These are phyloP conservation scores for Taphrina betulina DNA, from an alignment of 1,139 yeast genomes.

Conservation along the genomic window DNA sequence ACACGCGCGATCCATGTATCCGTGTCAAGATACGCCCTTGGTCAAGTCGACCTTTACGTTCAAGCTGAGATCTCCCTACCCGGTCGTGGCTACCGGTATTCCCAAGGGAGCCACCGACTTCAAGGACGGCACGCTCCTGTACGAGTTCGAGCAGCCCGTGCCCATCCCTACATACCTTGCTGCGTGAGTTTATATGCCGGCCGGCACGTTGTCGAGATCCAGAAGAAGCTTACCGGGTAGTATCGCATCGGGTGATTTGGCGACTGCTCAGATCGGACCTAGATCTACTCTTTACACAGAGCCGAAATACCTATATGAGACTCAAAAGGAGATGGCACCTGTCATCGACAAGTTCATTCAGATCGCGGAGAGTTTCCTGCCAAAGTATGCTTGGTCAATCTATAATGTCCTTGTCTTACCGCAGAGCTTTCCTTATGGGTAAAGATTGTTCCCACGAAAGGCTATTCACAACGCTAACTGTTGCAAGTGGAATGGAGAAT, in stretches of 20 bases:
- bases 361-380: slow-evolving; percentile 78
- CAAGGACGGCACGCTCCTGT: slow-evolving; percentile 38
- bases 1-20: slow-evolving; percentile 84
- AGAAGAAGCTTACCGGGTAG: too few species aligned
- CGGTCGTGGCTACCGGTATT: slow-evolving; percentile 39
- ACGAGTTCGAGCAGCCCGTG: slow-evolving; percentile 64
- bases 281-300: slow-evolving; percentile 80
- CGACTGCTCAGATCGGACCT: slow-evolving; percentile 72
- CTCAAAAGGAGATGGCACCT: slow-evolving; percentile 74
- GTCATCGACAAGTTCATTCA: slow-evolving; percentile 76
- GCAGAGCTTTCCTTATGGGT: slow-evolving; percentile 79
- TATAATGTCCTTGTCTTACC: slow-evolving; percentile 82
- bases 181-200: too few species aligned
- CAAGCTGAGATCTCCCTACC: slow-evolving; percentile 54
- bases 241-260: slow-evolving; percentile 81
- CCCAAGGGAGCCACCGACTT: slow-evolving; percentile 37
- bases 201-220: too few species aligned
- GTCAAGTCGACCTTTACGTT: slow-evolving; percentile 67
- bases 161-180: slow-evolving; percentile 85
- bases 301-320: slow-evolving; percentile 63
- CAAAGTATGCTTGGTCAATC: slow-evolving; percentile 79
- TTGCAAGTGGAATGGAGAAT: too few species aligned
- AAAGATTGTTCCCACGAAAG: too few species aligned
- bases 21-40: slow-evolving; percentile 89
- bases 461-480: too few species aligned